Base-by-base conservation (phyloP, 208 protist species). In the Crithidia acanthocephali region DNA sequence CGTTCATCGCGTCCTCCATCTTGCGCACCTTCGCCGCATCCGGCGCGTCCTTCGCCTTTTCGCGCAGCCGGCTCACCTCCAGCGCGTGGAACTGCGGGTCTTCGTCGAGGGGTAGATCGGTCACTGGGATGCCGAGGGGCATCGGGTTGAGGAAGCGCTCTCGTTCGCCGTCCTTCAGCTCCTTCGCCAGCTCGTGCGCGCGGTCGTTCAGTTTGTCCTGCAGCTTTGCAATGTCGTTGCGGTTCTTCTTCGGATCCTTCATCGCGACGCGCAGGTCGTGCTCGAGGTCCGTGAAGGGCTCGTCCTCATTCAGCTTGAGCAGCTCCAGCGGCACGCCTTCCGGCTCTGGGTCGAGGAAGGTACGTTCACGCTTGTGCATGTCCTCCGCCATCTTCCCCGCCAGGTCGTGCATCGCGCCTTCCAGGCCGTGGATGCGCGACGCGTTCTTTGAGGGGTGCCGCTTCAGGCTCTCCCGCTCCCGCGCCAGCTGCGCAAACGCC, bases 91-190 rank as follows among this genome's bases (percentile, higher is more conserved):
- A 94, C 37, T 52, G 23, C 4, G 58, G 62, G 62, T 94, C 89
- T 22, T 71, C 60, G 53, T 94, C 82, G 23, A 94, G 76, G 0
- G 75, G 75, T 0, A 94, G 77, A 11, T 83, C 71, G 8, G 32
- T 20, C 20, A 72, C 35, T 0, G 84, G 81, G 8, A 94, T 72
- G 53, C 88, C 88, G n/a, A 76, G 59, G 0, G 72, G 77, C 72
- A 84, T 65, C 8, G 84, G 84, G 52, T 86, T 72, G 28, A 94
- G 77, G 62, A 91, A 91, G 25, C 81, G 59, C 0, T 80, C 58
- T 10, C 85, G 85, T 70, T 91, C 88, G 0, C 50, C 44, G 9
- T 83, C 77, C 68, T 90, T 91, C 30, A 90, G 28, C 18, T 76
- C 55, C 60, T 33, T 69, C 3, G 89, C 89, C 40, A 90, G 61